Percentiles rank a stretch among this genome's conserved stretches.
Evolutionary conservation across 345 rosid species (phyloP).

Genomic region (Boechera stricta): DNA sequence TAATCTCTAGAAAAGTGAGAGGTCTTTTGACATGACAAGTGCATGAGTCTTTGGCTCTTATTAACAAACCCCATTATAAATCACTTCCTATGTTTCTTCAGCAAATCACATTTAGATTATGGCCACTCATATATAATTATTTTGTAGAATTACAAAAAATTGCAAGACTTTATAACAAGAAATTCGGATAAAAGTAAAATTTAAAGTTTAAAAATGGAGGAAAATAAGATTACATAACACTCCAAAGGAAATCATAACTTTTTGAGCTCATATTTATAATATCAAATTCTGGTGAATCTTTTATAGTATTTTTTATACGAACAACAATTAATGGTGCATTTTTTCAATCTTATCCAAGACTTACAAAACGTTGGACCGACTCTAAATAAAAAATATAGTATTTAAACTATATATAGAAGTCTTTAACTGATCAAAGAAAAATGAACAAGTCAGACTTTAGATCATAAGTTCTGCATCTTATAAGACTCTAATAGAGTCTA

Average conservation of each 20-base stretch:
- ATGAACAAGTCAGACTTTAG: neutral
- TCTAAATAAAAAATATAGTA: neutral
- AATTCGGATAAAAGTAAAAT: neutral
- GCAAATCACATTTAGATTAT: constrained; percentile 24
- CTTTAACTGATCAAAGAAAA: neutral
- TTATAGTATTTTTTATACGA: too few species aligned
- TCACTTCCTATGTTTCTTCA: constrained; percentile 36
- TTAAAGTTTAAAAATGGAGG: neutral
- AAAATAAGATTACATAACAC: neutral
- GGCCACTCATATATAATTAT: neutral
- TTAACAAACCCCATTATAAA: constrained; percentile 36
- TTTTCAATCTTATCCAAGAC: too few species aligned
- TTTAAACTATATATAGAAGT: neutral
- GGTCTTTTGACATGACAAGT: constrained; percentile 34
- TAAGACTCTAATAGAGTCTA: neutral
- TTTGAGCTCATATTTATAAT: neutral
- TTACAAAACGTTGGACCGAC: neutral
- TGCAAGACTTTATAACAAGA: constrained; percentile 16
- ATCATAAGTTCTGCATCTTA: neutral
- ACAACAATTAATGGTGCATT: neutral
- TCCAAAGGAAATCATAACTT: neutral
- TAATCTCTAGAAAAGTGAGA: constrained; percentile 32
- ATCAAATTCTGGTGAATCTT: neutral
- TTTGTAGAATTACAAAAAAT: neutral
- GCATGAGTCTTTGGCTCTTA: constrained; percentile 40